Conservation (phyloP, 108 stramenopile genomes). For the Skeletonema tropicum region DNA sequence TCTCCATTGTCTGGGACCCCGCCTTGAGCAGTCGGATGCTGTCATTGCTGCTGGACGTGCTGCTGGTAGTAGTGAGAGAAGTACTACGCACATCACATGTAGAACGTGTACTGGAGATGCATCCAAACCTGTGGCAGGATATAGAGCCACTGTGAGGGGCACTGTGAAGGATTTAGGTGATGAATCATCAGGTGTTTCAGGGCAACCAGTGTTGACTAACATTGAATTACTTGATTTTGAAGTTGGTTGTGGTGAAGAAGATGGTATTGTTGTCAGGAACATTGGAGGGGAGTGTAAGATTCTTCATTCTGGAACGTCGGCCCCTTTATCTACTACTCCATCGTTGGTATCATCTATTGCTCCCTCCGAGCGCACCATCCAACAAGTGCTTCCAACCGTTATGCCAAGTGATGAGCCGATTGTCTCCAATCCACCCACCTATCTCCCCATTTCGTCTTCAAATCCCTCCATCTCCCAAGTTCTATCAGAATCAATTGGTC, state of each 20-base stretch:
- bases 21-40: conserved; percentile 15
- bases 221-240: conserved; percentile 15
- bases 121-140: conserved; percentile 17
- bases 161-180: conserved; percentile 26
- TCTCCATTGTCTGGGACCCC: conserved; percentile 21
- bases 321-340: neutral
- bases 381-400: too few species aligned
- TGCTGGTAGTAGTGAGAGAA: conserved; percentile 1
- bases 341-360: neutral
- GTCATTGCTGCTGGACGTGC: conserved; percentile 12
- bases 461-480: neutral
- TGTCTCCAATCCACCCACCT: neutral
- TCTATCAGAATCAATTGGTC: neutral
- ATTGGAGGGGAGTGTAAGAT: neutral
- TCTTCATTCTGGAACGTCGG: neutral
- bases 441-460: neutral
- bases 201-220: conserved; percentile 18
- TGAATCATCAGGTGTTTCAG: conserved; percentile 8
- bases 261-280: neutral
- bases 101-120: conserved; percentile 24
- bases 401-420: neutral
- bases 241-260: conserved; percentile 13
- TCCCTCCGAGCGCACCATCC: neutral
- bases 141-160: conserved; percentile 25
- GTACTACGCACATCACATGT: conserved; percentile 12